These are phyloP conservation scores for Pleomassaria siparia DNA, from an alignment of 2,329 filamentous ascomycete genomes.

Conservation along the genomic window DNA sequence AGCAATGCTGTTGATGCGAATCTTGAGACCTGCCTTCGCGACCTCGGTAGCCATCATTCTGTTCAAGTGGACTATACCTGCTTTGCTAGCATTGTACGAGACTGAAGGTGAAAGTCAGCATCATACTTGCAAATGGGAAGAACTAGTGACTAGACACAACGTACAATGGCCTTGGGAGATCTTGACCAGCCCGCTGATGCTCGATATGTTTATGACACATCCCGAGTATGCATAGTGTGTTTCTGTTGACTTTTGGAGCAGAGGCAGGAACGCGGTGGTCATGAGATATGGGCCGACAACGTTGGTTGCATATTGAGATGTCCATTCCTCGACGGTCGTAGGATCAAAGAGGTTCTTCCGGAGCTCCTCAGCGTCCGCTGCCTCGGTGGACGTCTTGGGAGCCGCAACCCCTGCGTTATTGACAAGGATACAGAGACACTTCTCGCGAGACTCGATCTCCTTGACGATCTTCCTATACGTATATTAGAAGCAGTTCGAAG, in stretches of 20 bases:
- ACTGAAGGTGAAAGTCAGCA: conserved; percentile 13
- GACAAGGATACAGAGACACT: conserved; percentile 49
- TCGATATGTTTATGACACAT: conserved; percentile 50
- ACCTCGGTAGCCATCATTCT: conserved; percentile 58
- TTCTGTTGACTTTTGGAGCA: conserved; percentile 48
- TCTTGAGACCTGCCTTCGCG: conserved; percentile 53
- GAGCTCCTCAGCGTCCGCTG: conserved; percentile 46
- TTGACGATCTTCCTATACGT: conserved; percentile 40
- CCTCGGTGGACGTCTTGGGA: conserved; percentile 41
- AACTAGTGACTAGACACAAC: neutral
- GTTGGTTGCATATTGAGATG: conserved; percentile 48
- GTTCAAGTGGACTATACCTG: conserved; percentile 56
- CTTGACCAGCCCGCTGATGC: conserved; percentile 49
- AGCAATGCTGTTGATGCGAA: conserved; percentile 60
- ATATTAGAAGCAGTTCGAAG: neutral
- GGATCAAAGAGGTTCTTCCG: conserved; percentile 49
- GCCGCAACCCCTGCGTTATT: conserved; percentile 52
- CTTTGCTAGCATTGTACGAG: conserved; percentile 54
- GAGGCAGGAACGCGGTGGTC: conserved; percentile 49
- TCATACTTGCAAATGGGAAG: neutral
- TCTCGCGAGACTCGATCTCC: conserved; percentile 48
- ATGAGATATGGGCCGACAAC: conserved; percentile 53
- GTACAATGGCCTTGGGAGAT: conserved; percentile 48
- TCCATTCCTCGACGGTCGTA: conserved; percentile 50
- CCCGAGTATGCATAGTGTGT: conserved; percentile 46